A percentile compares a stretch with the other conserved stretches of the same genome.
Evolutionary conservation across 2,329 filamentous ascomycete species (phyloP).

Genomic region (Aspergillus melleus): DNA sequence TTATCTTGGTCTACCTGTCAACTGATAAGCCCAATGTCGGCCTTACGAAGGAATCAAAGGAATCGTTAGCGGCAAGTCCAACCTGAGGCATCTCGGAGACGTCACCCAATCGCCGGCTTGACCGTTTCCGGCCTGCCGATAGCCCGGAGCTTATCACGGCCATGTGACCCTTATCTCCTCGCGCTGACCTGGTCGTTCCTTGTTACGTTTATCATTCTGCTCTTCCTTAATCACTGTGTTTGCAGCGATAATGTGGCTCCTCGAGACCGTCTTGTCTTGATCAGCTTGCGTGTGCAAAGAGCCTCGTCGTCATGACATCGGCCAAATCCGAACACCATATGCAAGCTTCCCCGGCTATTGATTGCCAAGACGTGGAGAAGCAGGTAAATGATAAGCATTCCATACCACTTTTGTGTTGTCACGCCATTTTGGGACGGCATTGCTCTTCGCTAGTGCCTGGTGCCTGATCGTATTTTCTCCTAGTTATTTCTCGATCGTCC

Average conservation of each 20-base stretch:
- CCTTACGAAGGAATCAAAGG: no score
- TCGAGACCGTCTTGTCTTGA: neutral
- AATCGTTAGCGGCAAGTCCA: neutral
- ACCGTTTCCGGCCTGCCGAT: neutral
- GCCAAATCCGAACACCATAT: neutral
- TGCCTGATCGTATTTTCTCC: conserved; percentile 7
- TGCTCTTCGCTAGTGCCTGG: neutral
- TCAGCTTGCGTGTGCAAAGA: neutral
- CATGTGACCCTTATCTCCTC: neutral
- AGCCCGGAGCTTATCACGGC: neutral
- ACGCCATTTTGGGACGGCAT: conserved; percentile 3
- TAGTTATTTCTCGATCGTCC: neutral
- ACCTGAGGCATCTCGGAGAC: neutral
- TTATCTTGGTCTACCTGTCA: neutral
- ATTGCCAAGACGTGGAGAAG: conserved; percentile 31
- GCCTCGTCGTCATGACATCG: neutral
- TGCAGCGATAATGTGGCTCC: neutral
- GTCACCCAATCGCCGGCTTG: neutral
- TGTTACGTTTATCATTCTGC: neutral
- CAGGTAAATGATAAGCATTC: conserved; percentile 22
- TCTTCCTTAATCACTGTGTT: neutral
- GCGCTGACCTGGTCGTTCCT: neutral
- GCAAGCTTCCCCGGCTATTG: neutral
- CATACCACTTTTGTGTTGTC: neutral
- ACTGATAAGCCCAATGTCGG: no score